Percentiles rank a stretch among this genome's conserved stretches.
Evolutionary conservation across 2,329 filamentous ascomycete species (phyloP).

Genomic region (Tolypocladium ovalisporum): DNA sequence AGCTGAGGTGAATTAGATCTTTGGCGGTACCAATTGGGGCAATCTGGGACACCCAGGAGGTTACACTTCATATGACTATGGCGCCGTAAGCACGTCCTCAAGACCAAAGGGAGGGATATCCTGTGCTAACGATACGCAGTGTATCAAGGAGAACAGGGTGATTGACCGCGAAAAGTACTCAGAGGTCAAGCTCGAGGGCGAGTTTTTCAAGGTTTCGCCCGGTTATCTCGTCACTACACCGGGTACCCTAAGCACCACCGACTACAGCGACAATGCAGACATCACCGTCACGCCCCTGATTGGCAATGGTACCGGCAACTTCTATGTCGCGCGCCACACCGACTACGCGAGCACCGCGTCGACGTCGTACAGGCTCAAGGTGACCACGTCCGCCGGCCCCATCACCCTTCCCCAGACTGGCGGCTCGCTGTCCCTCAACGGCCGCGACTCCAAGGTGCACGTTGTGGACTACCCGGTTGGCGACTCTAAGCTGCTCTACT

Average conservation of each 20-base stretch:
- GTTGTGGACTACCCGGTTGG: constrained; percentile 57
- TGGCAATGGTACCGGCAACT: constrained; percentile 40
- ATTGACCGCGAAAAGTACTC: constrained; percentile 67
- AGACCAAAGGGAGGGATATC: background rate
- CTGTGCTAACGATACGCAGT: constrained; percentile 1
- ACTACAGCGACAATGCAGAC: constrained; percentile 38
- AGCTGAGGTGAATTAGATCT: constrained; percentile 32
- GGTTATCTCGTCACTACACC: constrained; percentile 53
- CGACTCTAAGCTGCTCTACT: constrained; percentile 50
- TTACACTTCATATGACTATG: constrained; percentile 49
- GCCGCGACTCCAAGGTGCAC: constrained; percentile 57
- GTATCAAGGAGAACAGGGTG: constrained; percentile 57
- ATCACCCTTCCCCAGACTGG: constrained; percentile 49
- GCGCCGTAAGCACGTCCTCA: constrained; percentile 19
- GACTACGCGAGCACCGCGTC: constrained; percentile 49
- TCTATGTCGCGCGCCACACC: constrained; percentile 58
- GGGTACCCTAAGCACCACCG: constrained; percentile 35
- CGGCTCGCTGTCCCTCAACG: constrained; percentile 43
- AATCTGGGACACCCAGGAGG: constrained; percentile 61
- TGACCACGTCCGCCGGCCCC: constrained; percentile 47
- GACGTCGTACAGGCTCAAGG: constrained; percentile 50
- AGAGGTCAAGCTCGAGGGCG: constrained; percentile 65
- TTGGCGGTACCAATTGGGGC: constrained; percentile 76
- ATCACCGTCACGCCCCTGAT: constrained; percentile 52
- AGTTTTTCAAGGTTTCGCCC: constrained; percentile 64